Conservation (phyloP, 371 early-diverging fungal genomes). For the Batrachochytrium dendrobatidis region DNA sequence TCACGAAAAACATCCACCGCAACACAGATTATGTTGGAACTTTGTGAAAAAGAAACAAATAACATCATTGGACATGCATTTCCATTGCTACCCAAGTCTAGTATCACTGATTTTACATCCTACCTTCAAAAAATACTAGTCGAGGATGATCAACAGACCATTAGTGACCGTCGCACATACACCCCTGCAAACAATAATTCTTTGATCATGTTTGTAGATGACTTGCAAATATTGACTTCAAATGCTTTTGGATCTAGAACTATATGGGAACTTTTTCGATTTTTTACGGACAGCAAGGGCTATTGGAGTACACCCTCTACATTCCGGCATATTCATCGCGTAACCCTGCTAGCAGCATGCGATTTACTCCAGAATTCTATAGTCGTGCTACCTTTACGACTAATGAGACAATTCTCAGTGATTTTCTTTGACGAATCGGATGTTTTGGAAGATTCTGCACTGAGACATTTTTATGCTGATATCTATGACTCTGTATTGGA, state of each 20-base stretch:
- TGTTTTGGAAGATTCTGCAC: not conserved
- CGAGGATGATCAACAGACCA: not conserved
- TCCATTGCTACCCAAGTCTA: not conserved
- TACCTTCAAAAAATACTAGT: constrained; percentile 2
- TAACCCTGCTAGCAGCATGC: not conserved
- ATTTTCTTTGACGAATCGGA: constrained; percentile 8
- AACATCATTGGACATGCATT: not conserved
- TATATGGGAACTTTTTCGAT: constrained; percentile 8
- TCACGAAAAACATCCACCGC: constrained; percentile 9
- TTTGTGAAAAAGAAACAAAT: not conserved
- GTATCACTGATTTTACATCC: not conserved
- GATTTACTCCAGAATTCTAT: not conserved
- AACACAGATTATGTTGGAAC: not conserved
- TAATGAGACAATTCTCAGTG: constrained; percentile 6
- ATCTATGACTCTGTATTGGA: not conserved
- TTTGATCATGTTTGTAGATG: constrained; percentile 13
- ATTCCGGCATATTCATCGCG: not conserved
- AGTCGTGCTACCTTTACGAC: not conserved
- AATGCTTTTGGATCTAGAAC: not conserved
- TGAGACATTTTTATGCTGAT: not conserved
- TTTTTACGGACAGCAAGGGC: constrained; percentile 3
- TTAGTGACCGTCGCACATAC: not conserved
- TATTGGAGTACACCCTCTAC: constrained; percentile 5
- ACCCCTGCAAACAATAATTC: constrained; percentile 1
- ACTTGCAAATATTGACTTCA: constrained; percentile 5